These are phyloP conservation scores for Hymenoscyphus albidus DNA, from an alignment of 2,329 filamentous ascomycete genomes.

Conservation along the genomic window DNA sequence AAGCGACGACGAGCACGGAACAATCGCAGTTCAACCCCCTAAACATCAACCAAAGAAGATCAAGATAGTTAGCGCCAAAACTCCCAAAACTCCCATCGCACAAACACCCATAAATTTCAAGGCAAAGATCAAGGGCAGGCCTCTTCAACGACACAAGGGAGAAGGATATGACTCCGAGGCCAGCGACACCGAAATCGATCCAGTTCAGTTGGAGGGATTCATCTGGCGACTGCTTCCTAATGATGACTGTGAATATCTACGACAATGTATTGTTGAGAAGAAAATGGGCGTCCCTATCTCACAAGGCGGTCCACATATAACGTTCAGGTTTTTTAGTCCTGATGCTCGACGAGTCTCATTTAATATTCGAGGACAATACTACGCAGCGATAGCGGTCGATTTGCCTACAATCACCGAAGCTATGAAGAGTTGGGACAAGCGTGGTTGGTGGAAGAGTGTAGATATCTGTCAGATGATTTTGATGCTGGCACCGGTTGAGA, in stretches of 20 bases:
- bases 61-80: constrained; percentile 37
- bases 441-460: constrained; percentile 68
- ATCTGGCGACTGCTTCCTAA: constrained; percentile 85
- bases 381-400: constrained; percentile 65
- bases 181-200: constrained; percentile 83
- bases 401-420: constrained; percentile 67
- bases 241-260: constrained; percentile 79
- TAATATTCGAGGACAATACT: constrained; percentile 55
- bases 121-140: constrained; percentile 63
- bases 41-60: constrained; percentile 41
- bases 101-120: constrained; percentile 40
- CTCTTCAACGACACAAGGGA: constrained; percentile 67
- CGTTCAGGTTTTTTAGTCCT: constrained; percentile 71
- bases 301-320: constrained; percentile 71
- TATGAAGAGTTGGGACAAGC: constrained; percentile 72
- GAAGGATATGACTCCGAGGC: constrained; percentile 97
- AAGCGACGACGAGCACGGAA: constrained; percentile 44
- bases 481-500: constrained; percentile 56
- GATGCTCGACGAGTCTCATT: constrained; percentile 59
- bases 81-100: constrained; percentile 11
- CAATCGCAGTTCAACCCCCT: constrained; percentile 29
- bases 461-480: constrained; percentile 74
- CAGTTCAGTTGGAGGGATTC: constrained; percentile 84
- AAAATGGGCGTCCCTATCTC: constrained; percentile 64
- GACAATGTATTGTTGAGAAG: constrained; percentile 69